These are phyloP conservation scores for Neospermospora avenae DNA, from an alignment of 2,329 filamentous ascomycete species.

Conservation along the genomic window DNA sequence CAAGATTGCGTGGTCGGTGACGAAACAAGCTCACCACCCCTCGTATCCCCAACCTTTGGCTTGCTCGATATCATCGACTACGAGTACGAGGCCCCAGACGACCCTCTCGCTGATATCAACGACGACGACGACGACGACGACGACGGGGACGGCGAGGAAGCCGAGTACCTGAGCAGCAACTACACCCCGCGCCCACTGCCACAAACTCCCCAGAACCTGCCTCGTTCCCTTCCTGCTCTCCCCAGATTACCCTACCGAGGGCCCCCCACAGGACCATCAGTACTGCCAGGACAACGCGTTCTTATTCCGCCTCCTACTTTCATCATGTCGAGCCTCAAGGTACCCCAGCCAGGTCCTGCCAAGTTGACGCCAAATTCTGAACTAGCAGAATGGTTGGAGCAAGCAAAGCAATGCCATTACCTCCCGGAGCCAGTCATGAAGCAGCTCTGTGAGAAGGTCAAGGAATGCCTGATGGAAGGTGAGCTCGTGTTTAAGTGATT, in stretches of 20 bases:
- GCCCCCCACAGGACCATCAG: neutral
- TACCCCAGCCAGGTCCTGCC: slow-evolving; percentile 89
- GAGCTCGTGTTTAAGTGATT: slow-evolving; percentile 28
- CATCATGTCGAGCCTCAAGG: slow-evolving; percentile 36
- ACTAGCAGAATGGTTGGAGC: slow-evolving; percentile 93
- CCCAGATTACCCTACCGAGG: neutral
- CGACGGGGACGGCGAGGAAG: neutral
- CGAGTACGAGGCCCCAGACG: neutral
- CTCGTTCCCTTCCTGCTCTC: neutral
- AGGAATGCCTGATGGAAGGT: slow-evolving; percentile 99
- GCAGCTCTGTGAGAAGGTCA: slow-evolving; percentile 96
- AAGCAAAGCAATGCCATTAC: slow-evolving; percentile 96
- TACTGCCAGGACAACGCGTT: neutral
- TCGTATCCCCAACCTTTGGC: neutral
- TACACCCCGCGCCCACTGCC: neutral
- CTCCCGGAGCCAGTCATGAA: slow-evolving; percentile 97
- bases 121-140: neutral
- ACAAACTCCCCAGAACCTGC: neutral
- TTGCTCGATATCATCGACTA: neutral
- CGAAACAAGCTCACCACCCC: neutral
- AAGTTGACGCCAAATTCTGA: slow-evolving; percentile 79
- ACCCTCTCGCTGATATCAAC: neutral
- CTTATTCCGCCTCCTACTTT: neutral
- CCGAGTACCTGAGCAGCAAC: neutral
- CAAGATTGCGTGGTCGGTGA: neutral